Percentiles rank a stretch among this genome's conserved stretches.
Conservation (phyloP, 345 rosid genomes). For the Citropsis articulata region DNA sequence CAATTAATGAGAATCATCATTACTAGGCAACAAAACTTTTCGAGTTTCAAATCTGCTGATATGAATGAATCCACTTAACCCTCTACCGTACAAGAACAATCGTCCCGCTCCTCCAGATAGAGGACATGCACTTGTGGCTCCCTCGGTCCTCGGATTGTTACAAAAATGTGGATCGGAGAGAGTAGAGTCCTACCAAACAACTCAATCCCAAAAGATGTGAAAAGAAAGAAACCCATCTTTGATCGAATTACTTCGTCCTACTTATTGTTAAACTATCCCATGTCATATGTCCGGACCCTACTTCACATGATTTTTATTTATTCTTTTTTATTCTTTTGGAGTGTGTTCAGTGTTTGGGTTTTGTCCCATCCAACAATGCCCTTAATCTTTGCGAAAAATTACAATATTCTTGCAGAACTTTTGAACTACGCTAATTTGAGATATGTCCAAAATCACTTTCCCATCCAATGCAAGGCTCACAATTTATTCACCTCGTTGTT, state of each 20-base stretch:
- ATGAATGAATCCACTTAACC: neutral
- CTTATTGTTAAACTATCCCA: neutral
- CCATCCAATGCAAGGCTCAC: neutral
- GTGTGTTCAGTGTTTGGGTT: too few species aligned
- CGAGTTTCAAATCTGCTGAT: neutral
- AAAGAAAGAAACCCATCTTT: neutral
- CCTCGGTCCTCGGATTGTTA: neutral
- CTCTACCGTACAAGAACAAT: neutral
- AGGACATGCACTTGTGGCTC: neutral
- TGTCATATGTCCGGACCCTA: constrained; percentile 9
- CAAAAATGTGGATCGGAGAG: neutral
- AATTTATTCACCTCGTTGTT: constrained; percentile 18
- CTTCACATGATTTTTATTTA: neutral
- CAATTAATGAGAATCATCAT: neutral
- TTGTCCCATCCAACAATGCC: neutral
- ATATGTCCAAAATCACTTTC: neutral
- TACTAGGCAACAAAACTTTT: neutral
- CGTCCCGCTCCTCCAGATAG: constrained; percentile 4
- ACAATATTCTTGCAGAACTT: neutral
- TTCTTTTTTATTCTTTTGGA: too few species aligned
- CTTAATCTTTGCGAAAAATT: neutral
- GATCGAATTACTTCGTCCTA: neutral
- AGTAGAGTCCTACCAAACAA: neutral
- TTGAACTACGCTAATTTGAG: neutral
- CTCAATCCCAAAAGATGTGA: neutral